These are phyloP conservation scores for Corylus avellana DNA, from an alignment of 306 rosid species.

Conservation along the genomic window DNA sequence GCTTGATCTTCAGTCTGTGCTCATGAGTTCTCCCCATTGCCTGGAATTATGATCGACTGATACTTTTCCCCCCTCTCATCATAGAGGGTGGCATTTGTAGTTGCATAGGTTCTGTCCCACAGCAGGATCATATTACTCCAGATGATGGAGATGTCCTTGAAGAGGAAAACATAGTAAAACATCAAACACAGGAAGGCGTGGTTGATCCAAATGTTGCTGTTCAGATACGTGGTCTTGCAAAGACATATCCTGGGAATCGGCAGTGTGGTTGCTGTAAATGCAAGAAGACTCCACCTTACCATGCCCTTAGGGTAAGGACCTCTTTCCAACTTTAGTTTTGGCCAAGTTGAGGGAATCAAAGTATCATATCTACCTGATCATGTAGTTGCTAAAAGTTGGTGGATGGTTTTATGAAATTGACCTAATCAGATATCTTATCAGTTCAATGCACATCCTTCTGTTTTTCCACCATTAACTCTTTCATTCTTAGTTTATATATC, in stretches of 20 bases:
- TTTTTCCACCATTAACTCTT: neutral
- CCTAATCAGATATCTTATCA: neutral
- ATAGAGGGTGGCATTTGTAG: constrained; percentile 81
- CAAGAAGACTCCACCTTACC: constrained; percentile 54
- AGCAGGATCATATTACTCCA: constrained; percentile 49
- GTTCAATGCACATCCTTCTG: neutral
- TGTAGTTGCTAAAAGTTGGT: neutral
- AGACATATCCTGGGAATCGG: constrained; percentile 67
- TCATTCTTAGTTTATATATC: neutral
- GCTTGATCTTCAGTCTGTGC: constrained; percentile 16
- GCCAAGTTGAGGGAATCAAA: constrained; percentile 18
- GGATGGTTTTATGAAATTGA: neutral
- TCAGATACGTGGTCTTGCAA: constrained; percentile 77
- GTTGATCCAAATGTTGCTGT: constrained; percentile 65
- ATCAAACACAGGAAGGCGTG: constrained; percentile 43
- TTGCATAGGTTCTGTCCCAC: constrained; percentile 55
- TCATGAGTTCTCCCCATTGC: constrained; percentile 22
- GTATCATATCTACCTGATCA: neutral
- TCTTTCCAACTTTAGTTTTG: constrained; percentile 17
- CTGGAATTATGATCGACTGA: constrained; percentile 13
- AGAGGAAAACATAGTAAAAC: constrained; percentile 74
- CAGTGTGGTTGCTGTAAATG: constrained; percentile 55
- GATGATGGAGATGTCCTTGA: constrained; percentile 86
- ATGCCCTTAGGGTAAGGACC: constrained; percentile 73
- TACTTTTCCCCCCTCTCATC: constrained; percentile 11